Evolutionary conservation across 2,329 filamentous ascomycete species (phyloP).

Genomic region (Fusarium marasasianum): DNA sequence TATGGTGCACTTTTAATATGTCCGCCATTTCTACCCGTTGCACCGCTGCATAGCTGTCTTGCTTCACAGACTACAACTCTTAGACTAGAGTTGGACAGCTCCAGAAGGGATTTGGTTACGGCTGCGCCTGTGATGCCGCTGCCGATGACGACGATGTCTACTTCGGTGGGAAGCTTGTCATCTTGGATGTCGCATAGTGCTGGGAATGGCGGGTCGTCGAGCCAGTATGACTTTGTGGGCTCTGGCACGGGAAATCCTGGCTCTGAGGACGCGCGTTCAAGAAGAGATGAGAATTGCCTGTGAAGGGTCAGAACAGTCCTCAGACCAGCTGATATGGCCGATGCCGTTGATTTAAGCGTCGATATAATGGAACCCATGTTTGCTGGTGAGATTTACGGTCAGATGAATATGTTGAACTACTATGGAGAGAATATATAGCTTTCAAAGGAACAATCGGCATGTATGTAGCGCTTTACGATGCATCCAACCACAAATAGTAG

Average conservation of each 20-base stretch:
- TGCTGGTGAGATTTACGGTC: neutral
- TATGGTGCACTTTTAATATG: constrained; percentile 59
- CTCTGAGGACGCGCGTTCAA: constrained; percentile 44
- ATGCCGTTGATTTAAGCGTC: constrained; percentile 33
- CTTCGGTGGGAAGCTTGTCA: constrained; percentile 47
- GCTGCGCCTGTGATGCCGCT: constrained; percentile 62
- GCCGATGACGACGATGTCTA: constrained; percentile 63
- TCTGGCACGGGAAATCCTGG: constrained; percentile 54
- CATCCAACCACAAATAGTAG: neutral
- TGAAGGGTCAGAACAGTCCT: constrained; percentile 43
- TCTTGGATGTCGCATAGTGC: constrained; percentile 49
- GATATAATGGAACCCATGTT: constrained; percentile 50
- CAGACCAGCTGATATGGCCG: constrained; percentile 37
- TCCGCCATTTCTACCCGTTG: constrained; percentile 63
- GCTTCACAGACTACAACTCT: constrained; percentile 61
- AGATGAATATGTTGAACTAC: neutral
- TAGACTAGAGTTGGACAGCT: constrained; percentile 30
- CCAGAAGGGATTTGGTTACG: constrained; percentile 42
- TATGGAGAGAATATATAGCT: neutral
- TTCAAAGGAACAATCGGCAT: neutral
- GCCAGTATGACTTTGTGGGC: constrained; percentile 59
- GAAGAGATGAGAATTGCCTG: constrained; percentile 40
- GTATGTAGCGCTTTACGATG: neutral
- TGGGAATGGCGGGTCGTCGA: constrained; percentile 54
- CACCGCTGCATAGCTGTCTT: constrained; percentile 59